Evolutionary conservation across 495 filamentous ascomycete genomes (phyloP), one percentile per base, ranked within the genome.

Genomic region (Acidiella bohemica): DNA sequence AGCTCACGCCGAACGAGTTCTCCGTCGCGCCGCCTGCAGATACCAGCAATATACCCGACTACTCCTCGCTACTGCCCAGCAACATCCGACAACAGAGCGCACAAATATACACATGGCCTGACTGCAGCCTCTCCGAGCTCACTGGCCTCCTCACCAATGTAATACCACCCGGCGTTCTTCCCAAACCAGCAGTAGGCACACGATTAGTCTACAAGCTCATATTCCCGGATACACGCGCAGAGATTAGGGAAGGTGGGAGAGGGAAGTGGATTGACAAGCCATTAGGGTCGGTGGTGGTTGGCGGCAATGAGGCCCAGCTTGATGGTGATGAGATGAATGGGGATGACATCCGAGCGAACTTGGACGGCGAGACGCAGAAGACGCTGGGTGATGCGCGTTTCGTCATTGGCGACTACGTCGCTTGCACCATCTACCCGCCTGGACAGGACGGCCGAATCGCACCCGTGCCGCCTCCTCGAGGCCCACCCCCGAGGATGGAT

Each of bases 331-430:
- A 26, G 27, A 53, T 16, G 62, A n/a, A 59, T 44, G 55, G 42
- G 13, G 26, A 49, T 55, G 5, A 49, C 59, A 32, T 12, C 11
- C 21, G 10, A 18, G 39, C 45, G 20, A 51, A 16, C 32, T 59
- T 71, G 20, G 66, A 61, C n/a, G 67, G 67, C 10, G 75, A 77
- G n/a, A 67, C 70, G 29, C 71, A 77, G 8, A 87, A 78, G 61
- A 82, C 80, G 30, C 60, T 95, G 28, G 61, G 63, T 32, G 84
- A 92, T 30, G 74, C 70, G 24, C 66, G 73, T 19, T 93, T 94
- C 50, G 78, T 95, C 21, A 76, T 87, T 43, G 90, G 88, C 0
- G 88, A 94, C 61, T 94, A 78, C 55, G 69, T 96, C 17, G 75
- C 75, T 41, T 84, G 80, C 55, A 80, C 83, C 2, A 76, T 96